Conservation (phyloP, 441 rosid species). For the Adansonia rubrostipa region DNA sequence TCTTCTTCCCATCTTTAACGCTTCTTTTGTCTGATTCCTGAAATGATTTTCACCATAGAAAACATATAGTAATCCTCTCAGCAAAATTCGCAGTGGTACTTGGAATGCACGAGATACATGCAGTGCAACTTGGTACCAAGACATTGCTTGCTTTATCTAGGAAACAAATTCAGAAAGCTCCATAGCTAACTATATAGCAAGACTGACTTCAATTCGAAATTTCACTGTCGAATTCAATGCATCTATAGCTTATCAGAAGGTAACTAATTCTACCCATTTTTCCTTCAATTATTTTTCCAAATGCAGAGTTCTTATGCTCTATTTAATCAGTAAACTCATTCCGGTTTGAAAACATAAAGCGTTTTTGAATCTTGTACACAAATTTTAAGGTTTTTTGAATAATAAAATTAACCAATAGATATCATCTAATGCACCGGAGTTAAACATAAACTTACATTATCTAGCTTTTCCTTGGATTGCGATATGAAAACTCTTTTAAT, state of each 20-base stretch:
- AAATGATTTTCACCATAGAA: conserved; percentile 28
- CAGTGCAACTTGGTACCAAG: background rate
- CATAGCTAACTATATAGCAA: background rate
- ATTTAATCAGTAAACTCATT: background rate
- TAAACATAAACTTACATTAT: conserved; percentile 29
- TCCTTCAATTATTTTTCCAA: background rate
- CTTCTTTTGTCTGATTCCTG: conserved; percentile 75
- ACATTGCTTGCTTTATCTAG: background rate
- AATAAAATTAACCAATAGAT: background rate
- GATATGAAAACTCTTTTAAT: conserved; percentile 79
- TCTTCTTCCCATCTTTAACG: conserved; percentile 71
- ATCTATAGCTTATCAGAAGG: background rate
- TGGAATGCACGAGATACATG: background rate
- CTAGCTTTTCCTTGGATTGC: conserved; percentile 73
- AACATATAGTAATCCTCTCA: background rate
- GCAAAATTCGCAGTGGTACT: background rate
- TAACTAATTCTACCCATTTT: background rate
- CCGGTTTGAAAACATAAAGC: background rate
- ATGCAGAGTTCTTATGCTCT: background rate
- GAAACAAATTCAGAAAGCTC: too few relatives aligned
- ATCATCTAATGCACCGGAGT: background rate
- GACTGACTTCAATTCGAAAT: background rate
- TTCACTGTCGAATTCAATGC: background rate
- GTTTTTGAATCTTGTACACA: background rate
- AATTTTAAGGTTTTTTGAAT: background rate